Evolutionary conservation across 306 rosid genomes (phyloP), one percentile per base, ranked within the genome.

Genomic region (Betula pendula): DNA sequence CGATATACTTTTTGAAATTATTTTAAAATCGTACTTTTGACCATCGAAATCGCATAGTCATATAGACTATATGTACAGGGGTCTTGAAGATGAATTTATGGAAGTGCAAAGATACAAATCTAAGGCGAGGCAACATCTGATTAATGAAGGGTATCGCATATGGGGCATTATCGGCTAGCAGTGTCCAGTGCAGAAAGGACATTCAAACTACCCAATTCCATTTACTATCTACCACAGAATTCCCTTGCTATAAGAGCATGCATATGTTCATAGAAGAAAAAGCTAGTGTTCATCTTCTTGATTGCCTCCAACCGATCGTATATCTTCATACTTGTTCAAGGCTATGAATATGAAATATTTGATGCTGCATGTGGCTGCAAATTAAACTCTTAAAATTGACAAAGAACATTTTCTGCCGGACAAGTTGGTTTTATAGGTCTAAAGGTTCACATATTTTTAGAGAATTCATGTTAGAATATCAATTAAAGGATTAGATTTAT

Each of bases 161-260:
- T 85, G 89, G 91, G 93, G 93, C 40, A 87, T 89, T 22, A 52
- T 84, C 5, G 93, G 90, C 69, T 93, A 87, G 53, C 93, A 85
- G 52, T 89, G 91, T 89, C 96, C 43, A n/a, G 48, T 42, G 81
- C 86, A 1, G 77, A 85, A 78, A 84, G 93, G 78, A 77, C 88
- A 77, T 91, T 89, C 82, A 87, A 91, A 78, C 80, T 91, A 43
- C 90, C 93, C 3, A 87, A 91, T 68, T 86, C 90, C 74, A 87
- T 91, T 53, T 87, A 89, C 44, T 81, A 71, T 70, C 20, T 86
- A 5, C 67, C 81, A n/a, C 83, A 45, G 81, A 70, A 55, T 42
- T 62, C 68, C 55, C 14, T 50, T 24, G 22, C n/a, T n/a, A n/a
- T n/a, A n/a, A n/a, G n/a, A n/a, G n/a, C n/a, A n/a, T n/a, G n/a